Conservation (phyloP, 129 eudicot genomes). For the Rutidosis leptorrhynchoides region DNA sequence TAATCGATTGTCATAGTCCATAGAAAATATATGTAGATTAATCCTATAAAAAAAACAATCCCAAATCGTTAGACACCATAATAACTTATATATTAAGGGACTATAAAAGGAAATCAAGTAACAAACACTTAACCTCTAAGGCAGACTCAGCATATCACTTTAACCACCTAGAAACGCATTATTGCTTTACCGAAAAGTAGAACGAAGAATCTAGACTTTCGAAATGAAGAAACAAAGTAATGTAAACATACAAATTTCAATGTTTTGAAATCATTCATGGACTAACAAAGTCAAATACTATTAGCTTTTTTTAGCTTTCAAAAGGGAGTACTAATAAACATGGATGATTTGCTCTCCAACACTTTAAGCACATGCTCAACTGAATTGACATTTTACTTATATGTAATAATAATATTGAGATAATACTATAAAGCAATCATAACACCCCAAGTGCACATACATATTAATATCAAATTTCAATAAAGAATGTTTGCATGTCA, state of each 20-base stretch:
- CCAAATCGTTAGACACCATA: neutral
- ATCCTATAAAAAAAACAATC: neutral
- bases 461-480: neutral
- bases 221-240: slow-evolving; percentile 2
- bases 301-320: slow-evolving; percentile 10
- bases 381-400: slow-evolving; percentile 24
- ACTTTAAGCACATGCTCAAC: slow-evolving; percentile 33
- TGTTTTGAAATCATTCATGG: slow-evolving; percentile 18
- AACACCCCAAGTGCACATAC: slow-evolving; percentile 17
- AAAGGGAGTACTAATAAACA: slow-evolving; percentile 15
- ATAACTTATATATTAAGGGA: neutral
- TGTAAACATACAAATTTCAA: slow-evolving; percentile 7
- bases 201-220: neutral
- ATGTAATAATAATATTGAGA: slow-evolving; percentile 10
- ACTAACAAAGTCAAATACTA: slow-evolving; percentile 15
- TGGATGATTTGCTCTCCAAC: slow-evolving; percentile 20
- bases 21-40: neutral
- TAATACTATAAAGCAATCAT: slow-evolving; percentile 23
- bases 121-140: slow-evolving; percentile 9
- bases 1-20: neutral
- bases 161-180: neutral
- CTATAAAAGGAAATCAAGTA: neutral
- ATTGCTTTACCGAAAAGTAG: neutral
- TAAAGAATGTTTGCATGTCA: neutral
- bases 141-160: slow-evolving; percentile 4